These are phyloP conservation scores for Xylariaceae sp. DNA, from an alignment of 2,329 filamentous ascomycete species.

Conservation along the genomic window DNA sequence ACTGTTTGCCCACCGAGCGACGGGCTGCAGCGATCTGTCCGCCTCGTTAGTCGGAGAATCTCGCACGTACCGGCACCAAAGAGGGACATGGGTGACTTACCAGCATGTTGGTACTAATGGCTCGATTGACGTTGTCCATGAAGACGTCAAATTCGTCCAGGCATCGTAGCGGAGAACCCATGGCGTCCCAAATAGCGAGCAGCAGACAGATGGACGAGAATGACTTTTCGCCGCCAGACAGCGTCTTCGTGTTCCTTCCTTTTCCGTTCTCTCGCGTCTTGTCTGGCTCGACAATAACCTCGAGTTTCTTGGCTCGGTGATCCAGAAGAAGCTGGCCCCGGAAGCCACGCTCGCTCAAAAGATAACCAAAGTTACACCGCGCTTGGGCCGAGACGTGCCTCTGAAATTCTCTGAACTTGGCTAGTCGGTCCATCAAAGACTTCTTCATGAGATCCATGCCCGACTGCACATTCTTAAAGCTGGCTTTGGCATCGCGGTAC, in stretches of 20 bases:
- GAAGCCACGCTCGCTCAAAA: slow-evolving; percentile 86
- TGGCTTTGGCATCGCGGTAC: slow-evolving; percentile 38
- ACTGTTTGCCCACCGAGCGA: slow-evolving; percentile 84
- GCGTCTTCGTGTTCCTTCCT: slow-evolving; percentile 81
- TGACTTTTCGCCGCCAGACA: slow-evolving; percentile 95
- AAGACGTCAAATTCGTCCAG: slow-evolving; percentile 98
- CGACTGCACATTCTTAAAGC: slow-evolving; percentile 41
- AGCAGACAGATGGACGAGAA: slow-evolving; percentile 95
- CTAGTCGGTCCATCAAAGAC: slow-evolving; percentile 65
- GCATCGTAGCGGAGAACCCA: slow-evolving; percentile 91
- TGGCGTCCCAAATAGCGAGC: slow-evolving; percentile 93
- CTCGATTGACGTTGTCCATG: slow-evolving; percentile 96
- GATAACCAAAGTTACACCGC: slow-evolving; percentile 79
- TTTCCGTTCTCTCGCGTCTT: slow-evolving; percentile 64
- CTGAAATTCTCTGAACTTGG: slow-evolving; percentile 78
- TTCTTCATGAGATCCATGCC: slow-evolving; percentile 44
- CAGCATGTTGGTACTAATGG: slow-evolving; percentile 90
- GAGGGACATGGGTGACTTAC: slow-evolving; percentile 46
- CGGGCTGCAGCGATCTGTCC: slow-evolving; percentile 75
- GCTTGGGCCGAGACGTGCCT: slow-evolving; percentile 81
- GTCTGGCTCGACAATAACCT: slow-evolving; percentile 71
- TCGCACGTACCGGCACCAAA: neutral
- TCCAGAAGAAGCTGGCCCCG: slow-evolving; percentile 76
- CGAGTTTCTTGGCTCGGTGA: slow-evolving; percentile 68
- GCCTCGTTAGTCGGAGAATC: slow-evolving; percentile 20